These are phyloP conservation scores for Ceratobasidium sp. DNA, from an alignment of 1,284 basidiomycete species.

Conservation along the genomic window DNA sequence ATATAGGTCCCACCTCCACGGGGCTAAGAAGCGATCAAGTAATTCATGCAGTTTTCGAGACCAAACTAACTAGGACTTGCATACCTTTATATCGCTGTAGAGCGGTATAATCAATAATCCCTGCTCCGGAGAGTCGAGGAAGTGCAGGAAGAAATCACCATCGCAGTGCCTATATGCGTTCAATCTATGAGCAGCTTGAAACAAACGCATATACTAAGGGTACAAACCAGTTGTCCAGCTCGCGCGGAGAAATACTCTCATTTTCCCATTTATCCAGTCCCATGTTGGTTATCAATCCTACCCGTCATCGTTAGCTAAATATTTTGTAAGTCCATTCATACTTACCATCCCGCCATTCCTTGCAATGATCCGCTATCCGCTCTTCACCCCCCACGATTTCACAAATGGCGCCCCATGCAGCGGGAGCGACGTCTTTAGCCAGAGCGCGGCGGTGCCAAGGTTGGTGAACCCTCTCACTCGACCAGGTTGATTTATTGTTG, in stretches of 20 bases:
- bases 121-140: constrained; percentile 73
- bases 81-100: constrained; percentile 69
- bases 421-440: constrained; percentile 64
- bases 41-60: no score
- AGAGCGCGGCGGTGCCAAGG: constrained; percentile 60
- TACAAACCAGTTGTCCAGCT: constrained; percentile 65
- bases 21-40: no score
- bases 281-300: constrained; percentile 45
- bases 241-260: constrained; percentile 32
- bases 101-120: constrained; percentile 71
- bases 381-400: constrained; percentile 64
- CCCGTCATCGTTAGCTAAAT: not conserved
- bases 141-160: no score
- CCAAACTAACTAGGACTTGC: no score
- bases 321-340: not conserved
- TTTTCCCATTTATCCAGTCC: constrained; percentile 45
- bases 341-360: constrained; percentile 45
- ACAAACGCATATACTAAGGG: not conserved
- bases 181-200: no score
- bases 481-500: constrained; percentile 68
- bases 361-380: constrained; percentile 39
- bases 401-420: constrained; percentile 69
- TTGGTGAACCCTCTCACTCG: constrained; percentile 69
- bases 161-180: not conserved
- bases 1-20: constrained; percentile 66